Evolutionary conservation across 2,329 filamentous ascomycete genomes (phyloP), one percentile per base, ranked within the genome.

Genomic region (Sarocladium oryzae): DNA sequence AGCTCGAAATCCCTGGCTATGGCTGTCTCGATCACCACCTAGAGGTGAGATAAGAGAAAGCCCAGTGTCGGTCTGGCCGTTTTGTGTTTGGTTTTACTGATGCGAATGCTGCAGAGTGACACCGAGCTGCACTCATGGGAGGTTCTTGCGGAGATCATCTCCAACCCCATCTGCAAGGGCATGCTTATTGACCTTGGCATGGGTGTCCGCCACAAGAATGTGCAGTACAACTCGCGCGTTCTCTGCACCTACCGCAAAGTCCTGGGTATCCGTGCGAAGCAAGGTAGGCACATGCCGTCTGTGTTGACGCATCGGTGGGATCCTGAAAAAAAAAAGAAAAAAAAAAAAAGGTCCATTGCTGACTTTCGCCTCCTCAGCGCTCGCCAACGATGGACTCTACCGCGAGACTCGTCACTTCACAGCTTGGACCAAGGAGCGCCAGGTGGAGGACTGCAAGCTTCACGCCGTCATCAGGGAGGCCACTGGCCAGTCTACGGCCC

Each of bases 391-490:
- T 50, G 66, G 67, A 5, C 58, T 68, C 33, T 71, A 66, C 52
- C 61, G 69, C n/a, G 69, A 72, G 55, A 61, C 62, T 38, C 63
- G 69, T 4, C 64, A 67, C 52, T 74, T 74, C 52, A 70, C 67
- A 2, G 62, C 70, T 0, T 74, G 71, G 70, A 56, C 55, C 3
- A 65, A 64, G 46, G 64, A 61, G 1, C 56, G 63, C 28, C 58
- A 68, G 43, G 57, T 60, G 0, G 70, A 73, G 53, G 55, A 61
- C 8, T 71, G 68, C 54, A 49, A 52, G 24, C 33, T 51, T 0
- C 65, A 68, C 20, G 56, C 62, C 1, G 54, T 63, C 2, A 56
- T 67, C 9, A 52, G 57, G 9, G 54, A 62, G 18, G 55, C 66
- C 1, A 67, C 65, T 2, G 64, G 64, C 4, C 62, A 67, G 50